A percentile compares a stretch with the other conserved stretches of the same genome.
Evolutionary conservation across 116 monocot species (phyloP).

Genomic region (Dioscorea cayenensis): DNA sequence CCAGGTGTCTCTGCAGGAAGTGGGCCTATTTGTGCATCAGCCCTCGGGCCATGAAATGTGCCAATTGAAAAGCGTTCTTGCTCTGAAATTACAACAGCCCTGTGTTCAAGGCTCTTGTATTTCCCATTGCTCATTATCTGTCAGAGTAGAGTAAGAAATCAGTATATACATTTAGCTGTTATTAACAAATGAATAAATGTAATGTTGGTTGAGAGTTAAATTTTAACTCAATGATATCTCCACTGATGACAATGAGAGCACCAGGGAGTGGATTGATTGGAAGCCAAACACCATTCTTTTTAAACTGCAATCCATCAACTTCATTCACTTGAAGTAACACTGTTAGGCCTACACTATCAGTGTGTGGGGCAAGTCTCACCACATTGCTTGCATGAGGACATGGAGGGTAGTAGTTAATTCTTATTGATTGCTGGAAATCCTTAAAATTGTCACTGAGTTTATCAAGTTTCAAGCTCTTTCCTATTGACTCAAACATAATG

Average conservation of each 20-base stretch:
- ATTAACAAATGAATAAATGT: background rate
- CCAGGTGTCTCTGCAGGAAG: constrained; percentile 3
- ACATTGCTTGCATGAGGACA: constrained; percentile 18
- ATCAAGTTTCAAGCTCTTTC: constrained; percentile 10
- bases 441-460: constrained; percentile 4
- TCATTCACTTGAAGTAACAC: constrained; percentile 27
- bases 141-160: background rate
- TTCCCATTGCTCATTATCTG: constrained; percentile 31
- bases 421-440: constrained; percentile 9
- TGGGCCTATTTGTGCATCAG: constrained; percentile 21
- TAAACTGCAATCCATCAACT: constrained; percentile 21
- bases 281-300: constrained; percentile 20
- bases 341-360: constrained; percentile 18
- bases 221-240: constrained; percentile 15
- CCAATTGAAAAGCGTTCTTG: constrained; percentile 20
- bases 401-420: constrained; percentile 35
- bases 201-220: background rate
- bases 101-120: constrained; percentile 37
- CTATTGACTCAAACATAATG: constrained; percentile 2
- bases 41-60: constrained; percentile 9
- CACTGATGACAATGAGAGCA: constrained; percentile 16
- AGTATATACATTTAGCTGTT: background rate
- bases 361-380: constrained; percentile 19
- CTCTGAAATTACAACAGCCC: constrained; percentile 12
- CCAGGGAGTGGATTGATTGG: constrained; percentile 14